A percentile compares a stretch with the other conserved stretches of the same genome.
phyloP scores from a whole-genome alignment of 257 asterid genomes.

The Solanum peruvianum region DNA sequence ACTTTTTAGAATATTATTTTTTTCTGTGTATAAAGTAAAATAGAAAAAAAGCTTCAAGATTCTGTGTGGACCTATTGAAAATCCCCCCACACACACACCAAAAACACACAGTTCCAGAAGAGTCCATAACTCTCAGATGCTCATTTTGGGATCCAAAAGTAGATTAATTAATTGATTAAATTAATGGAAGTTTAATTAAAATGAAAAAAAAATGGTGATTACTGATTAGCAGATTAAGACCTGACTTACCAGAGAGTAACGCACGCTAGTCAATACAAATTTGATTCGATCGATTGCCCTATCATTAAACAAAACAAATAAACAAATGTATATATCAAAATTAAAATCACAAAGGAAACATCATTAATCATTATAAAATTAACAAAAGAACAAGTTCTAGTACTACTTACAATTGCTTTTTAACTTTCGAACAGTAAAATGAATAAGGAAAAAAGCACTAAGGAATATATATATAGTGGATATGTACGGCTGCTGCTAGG shows the following conservation, averaged over 20 bases:
- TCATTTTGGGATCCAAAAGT: constrained; percentile 13
- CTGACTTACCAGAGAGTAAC: constrained; percentile 45
- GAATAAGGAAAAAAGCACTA: not conserved
- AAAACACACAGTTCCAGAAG: not conserved
- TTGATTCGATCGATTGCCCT: not conserved
- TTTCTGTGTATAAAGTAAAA: not conserved
- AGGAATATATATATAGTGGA: not conserved
- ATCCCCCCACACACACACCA: not conserved
- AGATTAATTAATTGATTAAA: not conserved
- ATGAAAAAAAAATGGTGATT: not conserved
- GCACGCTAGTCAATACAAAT: constrained; percentile 5
- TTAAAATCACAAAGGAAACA: not conserved
- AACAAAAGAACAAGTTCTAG: not conserved
- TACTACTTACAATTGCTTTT: not conserved
- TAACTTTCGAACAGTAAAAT: not conserved
- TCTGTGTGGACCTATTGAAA: constrained; percentile 2
- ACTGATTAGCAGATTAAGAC: constrained; percentile 18
- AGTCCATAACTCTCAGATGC: not conserved
- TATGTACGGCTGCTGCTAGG: not conserved
- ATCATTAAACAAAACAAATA: constrained; percentile 1
- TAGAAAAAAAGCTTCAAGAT: constrained; percentile 1
- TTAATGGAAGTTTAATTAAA: not conserved
- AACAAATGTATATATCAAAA: not conserved
- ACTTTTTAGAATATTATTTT: not conserved
- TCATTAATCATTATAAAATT: not conserved